Evolutionary conservation across 768 basidiomycete species (phyloP).

Genomic region (Rhizopogon sp.): DNA sequence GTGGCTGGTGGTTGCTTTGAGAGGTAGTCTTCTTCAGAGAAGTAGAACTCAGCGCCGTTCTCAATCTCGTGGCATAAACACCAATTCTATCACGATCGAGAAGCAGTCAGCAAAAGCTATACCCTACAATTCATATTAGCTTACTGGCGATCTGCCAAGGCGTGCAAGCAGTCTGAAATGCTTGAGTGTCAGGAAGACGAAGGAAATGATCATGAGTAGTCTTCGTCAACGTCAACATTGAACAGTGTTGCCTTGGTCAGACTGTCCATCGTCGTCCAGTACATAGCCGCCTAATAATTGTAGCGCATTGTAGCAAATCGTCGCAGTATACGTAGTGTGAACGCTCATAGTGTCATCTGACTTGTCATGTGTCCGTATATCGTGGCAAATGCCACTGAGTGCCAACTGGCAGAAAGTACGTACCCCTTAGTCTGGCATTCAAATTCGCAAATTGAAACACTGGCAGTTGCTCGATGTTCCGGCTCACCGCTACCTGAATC

Average conservation of each 20-base stretch:
- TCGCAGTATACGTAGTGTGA: too few species aligned
- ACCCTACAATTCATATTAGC: conserved; percentile 17
- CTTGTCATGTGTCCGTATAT: too few species aligned
- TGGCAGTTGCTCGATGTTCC: background rate
- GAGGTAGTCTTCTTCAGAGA: conserved; percentile 66
- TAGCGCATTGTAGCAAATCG: too few species aligned
- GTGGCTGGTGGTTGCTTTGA: conserved; percentile 23
- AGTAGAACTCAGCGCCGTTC: conserved; percentile 62
- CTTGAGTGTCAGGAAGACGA: conserved; percentile 48
- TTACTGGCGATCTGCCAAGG: conserved; percentile 55
- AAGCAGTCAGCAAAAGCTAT: background rate
- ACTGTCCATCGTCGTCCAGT: too few species aligned
- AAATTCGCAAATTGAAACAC: background rate
- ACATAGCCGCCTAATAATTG: too few species aligned
- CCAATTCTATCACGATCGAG: conserved; percentile 34
- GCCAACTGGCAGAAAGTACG: too few species aligned
- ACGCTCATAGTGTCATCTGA: too few species aligned
- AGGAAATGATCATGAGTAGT: too few species aligned
- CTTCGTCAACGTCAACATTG: too few species aligned
- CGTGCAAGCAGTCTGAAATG: conserved; percentile 71
- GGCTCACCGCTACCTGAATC: background rate
- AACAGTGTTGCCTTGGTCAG: too few species aligned
- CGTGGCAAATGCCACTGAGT: too few species aligned
- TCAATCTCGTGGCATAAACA: conserved; percentile 59
- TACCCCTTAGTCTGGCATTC: too few species aligned